Conservation (phyloP, 2,329 filamentous ascomycete species). For the Monosporascus sp. region DNA sequence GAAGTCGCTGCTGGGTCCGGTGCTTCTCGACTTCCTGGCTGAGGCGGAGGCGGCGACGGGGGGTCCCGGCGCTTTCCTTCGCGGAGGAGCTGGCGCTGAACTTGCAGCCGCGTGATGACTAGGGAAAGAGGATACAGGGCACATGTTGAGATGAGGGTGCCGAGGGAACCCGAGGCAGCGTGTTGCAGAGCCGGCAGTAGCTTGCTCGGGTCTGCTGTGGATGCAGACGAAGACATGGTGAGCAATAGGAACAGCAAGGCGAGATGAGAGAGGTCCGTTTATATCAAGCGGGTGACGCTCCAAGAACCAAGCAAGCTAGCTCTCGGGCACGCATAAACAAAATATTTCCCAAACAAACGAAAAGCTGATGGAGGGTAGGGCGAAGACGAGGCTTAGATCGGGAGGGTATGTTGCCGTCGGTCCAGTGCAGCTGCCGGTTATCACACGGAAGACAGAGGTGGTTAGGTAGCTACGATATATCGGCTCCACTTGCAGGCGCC, state of each 20-base stretch:
- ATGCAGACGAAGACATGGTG: conserved; percentile 13
- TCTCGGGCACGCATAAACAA: too few species aligned
- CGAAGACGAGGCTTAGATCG: background rate
- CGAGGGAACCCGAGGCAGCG: conserved; percentile 72
- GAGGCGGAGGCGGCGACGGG: conserved; percentile 11
- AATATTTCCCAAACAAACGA: background rate
- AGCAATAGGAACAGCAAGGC: conserved; percentile 5
- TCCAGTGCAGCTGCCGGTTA: background rate
- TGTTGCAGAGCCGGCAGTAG: conserved; percentile 72
- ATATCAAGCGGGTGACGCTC: conserved; percentile 2
- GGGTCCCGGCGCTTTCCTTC: conserved; percentile 10
- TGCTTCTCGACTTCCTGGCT: background rate
- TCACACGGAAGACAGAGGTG: background rate
- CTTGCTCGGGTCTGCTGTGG: conserved; percentile 11
- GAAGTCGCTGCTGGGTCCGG: background rate
- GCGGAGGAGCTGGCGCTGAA: conserved; percentile 56
- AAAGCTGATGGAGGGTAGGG: background rate
- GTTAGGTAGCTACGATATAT: background rate
- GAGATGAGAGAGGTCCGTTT: conserved; percentile 4
- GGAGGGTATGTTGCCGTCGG: background rate
- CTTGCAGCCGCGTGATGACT: conserved; percentile 75
- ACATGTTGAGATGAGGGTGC: conserved; percentile 73
- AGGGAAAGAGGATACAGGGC: conserved; percentile 77
- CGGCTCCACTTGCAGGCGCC: background rate
- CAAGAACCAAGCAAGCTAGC: background rate